Evolutionary conservation across 1,284 basidiomycete genomes (phyloP).

Genomic region (Hypsizygus ulmarius): DNA sequence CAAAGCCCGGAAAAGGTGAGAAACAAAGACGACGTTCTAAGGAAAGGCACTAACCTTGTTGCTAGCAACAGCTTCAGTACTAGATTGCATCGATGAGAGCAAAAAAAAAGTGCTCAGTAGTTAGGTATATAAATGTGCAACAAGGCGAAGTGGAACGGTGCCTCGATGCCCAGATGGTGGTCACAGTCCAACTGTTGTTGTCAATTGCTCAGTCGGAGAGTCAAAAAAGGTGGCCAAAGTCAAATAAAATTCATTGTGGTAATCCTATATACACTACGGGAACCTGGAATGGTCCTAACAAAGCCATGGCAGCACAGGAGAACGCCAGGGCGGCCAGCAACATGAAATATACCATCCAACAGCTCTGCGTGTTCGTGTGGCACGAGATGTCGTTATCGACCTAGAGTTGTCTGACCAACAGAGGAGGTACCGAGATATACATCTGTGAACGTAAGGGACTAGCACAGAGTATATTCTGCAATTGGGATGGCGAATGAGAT

Average conservation of each 20-base stretch:
- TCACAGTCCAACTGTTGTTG: constrained; percentile 22
- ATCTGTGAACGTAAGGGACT: no score
- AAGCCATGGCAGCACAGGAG: no score
- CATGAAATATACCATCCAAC: no score
- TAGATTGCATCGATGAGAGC: constrained; percentile 29
- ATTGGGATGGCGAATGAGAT: no score
- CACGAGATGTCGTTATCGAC: no score
- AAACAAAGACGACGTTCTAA: constrained; percentile 17
- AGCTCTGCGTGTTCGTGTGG: no score
- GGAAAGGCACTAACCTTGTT: constrained; percentile 35
- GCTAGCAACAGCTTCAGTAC: constrained; percentile 30
- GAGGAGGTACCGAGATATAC: no score
- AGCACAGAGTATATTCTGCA: no score
- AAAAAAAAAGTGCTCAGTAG: constrained; percentile 13
- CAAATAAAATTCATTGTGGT: constrained; percentile 11
- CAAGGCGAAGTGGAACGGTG: constrained; percentile 11
- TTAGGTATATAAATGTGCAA: constrained; percentile 6
- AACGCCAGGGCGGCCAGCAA: no score
- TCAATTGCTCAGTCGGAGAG: constrained; percentile 24
- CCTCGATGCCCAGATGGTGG: constrained; percentile 18
- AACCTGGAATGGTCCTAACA: no score
- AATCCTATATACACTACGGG: constrained; percentile 6
- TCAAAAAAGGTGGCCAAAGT: constrained; percentile 19
- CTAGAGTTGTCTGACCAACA: no score
- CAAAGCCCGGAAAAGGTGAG: constrained; percentile 20